Evolutionary conservation across 208 protist species (phyloP).

Genomic region (Trypanosomatidae sp.): DNA sequence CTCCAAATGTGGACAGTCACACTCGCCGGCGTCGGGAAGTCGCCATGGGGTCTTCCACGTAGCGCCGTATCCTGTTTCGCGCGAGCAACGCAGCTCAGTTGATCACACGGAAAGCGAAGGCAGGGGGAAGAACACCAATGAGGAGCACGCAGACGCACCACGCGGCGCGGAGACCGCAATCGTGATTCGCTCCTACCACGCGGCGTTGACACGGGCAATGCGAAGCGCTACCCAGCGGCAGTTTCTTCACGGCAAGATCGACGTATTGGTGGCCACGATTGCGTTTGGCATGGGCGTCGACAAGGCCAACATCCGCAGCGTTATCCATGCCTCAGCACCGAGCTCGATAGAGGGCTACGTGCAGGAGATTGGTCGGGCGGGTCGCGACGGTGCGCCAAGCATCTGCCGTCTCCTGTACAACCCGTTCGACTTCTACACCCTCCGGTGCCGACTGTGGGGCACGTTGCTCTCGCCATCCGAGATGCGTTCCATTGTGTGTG

Average conservation of each 20-base stretch:
- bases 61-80: constrained; percentile 1
- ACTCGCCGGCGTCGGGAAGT: background rate
- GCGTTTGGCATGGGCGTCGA: constrained; percentile 99
- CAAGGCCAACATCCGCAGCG: constrained; percentile 96
- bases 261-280: constrained; percentile 96
- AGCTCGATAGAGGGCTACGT: constrained; percentile 97
- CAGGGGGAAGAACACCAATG: background rate
- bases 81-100: background rate
- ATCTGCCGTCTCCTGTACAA: constrained; percentile 88
- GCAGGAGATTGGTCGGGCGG: constrained; percentile 97
- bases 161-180: constrained; percentile 2
- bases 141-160: background rate
- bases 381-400: constrained; percentile 90
- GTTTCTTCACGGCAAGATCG: constrained; percentile 86
- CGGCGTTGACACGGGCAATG: constrained; percentile 46
- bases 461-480: constrained; percentile 60
- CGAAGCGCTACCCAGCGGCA: constrained; percentile 71
- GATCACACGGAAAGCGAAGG: background rate
- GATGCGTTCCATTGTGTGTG: constrained; percentile 49
- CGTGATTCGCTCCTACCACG: constrained; percentile 81
- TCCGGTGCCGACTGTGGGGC: constrained; percentile 77
- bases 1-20: constrained; percentile 23
- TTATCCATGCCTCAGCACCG: constrained; percentile 96
- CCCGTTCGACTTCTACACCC: constrained; percentile 94
- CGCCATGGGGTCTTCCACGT: constrained; percentile 12